Evolutionary conservation across 768 basidiomycete species (phyloP).

Genomic region (Myochromella boudieri): DNA sequence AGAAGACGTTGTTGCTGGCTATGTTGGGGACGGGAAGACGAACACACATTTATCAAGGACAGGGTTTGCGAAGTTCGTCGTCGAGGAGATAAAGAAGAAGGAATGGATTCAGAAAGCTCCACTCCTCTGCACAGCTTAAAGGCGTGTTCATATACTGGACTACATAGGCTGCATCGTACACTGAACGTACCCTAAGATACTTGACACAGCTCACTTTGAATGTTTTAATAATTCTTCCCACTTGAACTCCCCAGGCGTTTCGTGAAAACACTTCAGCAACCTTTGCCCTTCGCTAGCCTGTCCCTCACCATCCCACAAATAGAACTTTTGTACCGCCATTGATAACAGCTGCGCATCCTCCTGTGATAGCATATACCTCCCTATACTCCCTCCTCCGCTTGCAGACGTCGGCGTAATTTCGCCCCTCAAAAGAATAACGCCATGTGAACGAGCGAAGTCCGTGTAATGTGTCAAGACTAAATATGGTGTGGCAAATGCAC

Average conservation of each 20-base stretch:
- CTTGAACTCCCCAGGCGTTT: conserved; percentile 73
- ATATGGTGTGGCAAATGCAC: conserved; percentile 86
- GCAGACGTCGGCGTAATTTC: conserved; percentile 78
- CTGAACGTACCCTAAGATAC: not conserved
- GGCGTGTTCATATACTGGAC: not conserved
- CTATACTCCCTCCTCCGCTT: conserved; percentile 32
- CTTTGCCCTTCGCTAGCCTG: conserved; percentile 41
- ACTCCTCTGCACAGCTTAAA: conserved; percentile 30
- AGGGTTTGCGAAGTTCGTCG: conserved; percentile 60
- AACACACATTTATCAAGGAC: conserved; percentile 49
- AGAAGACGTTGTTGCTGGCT: conserved; percentile 55
- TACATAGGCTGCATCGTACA: not conserved
- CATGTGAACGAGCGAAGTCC: conserved; percentile 79
- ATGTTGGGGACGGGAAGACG: conserved; percentile 63
- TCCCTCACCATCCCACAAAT: conserved; percentile 54
- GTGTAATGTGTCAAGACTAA: conserved; percentile 91
- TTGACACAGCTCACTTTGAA: conserved; percentile 30
- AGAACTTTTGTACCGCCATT: conserved; percentile 83
- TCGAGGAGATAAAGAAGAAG: conserved; percentile 54
- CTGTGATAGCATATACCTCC: conserved; percentile 65
- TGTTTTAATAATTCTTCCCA: conserved; percentile 78
- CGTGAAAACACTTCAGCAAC: conserved; percentile 72
- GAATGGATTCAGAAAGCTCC: conserved; percentile 61
- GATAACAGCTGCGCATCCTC: conserved; percentile 84
- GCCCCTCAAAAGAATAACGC: conserved; percentile 82